These are phyloP conservation scores for Septoria petroselini DNA, from an alignment of 2,329 filamentous ascomycete species.

Conservation along the genomic window DNA sequence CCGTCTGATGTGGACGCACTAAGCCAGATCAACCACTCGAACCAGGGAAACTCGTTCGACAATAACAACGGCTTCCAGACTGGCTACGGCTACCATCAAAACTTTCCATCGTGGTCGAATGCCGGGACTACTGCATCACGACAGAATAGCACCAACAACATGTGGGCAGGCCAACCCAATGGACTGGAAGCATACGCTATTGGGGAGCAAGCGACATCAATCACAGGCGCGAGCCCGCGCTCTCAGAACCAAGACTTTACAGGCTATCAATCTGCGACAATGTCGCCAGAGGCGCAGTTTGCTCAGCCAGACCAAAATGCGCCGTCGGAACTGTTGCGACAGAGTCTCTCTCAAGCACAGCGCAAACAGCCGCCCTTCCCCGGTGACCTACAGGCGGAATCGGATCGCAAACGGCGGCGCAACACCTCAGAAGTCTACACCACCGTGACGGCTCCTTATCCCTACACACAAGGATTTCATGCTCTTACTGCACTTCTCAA, in stretches of 20 bases:
- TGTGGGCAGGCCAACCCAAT: constrained; percentile 45
- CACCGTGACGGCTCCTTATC: constrained; percentile 84
- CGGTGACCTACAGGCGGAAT: constrained; percentile 30
- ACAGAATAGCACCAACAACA: constrained; percentile 44
- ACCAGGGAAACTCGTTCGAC: constrained; percentile 34
- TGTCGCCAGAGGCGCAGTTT: constrained; percentile 35
- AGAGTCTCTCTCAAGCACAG: constrained; percentile 36
- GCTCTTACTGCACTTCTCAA: constrained; percentile 77
- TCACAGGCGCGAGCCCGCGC: constrained; percentile 58
- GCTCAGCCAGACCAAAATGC: constrained; percentile 34
- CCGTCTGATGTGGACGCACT: constrained; percentile 37
- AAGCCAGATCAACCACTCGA: constrained; percentile 32
- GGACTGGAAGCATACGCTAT: constrained; percentile 57
- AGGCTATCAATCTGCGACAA: constrained; percentile 37
- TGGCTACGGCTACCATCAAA: constrained; percentile 26
- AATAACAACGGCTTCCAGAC: constrained; percentile 26
- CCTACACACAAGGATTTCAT: constrained; percentile 87
- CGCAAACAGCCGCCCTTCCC: constrained; percentile 34
- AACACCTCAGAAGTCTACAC: constrained; percentile 87
- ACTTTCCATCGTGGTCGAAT: constrained; percentile 35
- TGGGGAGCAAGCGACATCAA: constrained; percentile 54
- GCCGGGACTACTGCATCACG: constrained; percentile 40
- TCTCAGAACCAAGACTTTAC: constrained; percentile 52
- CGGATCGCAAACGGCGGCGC: constrained; percentile 51
- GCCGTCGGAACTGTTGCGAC: constrained; percentile 34